Conservation (phyloP, 2,329 filamentous ascomycete genomes). For the Mariannaea elegans region DNA sequence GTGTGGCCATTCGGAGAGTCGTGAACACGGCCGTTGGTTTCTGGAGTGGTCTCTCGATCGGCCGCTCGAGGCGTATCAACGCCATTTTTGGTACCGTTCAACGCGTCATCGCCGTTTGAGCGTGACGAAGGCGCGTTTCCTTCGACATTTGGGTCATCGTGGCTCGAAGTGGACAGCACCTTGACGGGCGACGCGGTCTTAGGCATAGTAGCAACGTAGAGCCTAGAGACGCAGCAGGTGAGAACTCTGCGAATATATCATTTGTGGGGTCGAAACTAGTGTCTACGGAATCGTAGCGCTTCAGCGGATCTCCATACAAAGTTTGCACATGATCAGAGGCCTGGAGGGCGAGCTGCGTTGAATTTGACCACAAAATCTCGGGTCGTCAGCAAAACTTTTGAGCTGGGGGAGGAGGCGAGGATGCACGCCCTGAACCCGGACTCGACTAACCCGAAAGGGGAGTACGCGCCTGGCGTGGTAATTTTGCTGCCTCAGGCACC, state of each 20-base stretch:
- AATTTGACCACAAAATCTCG: slow-evolving; percentile 53
- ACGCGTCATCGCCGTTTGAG: slow-evolving; percentile 30
- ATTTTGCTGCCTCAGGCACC: slow-evolving; percentile 47
- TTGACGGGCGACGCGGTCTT: slow-evolving; percentile 66
- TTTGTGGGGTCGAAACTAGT: slow-evolving; percentile 64
- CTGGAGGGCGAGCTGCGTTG: slow-evolving; percentile 56
- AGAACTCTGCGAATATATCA: slow-evolving; percentile 65
- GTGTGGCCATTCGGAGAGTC: slow-evolving; percentile 51
- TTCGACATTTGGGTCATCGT: slow-evolving; percentile 37
- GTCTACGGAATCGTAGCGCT: slow-evolving; percentile 61
- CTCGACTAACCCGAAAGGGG: slow-evolving; percentile 41
- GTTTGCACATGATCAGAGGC: slow-evolving; percentile 65
- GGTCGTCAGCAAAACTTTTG: slow-evolving; percentile 62
- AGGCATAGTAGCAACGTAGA: slow-evolving; percentile 63
- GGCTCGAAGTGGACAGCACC: slow-evolving; percentile 44
- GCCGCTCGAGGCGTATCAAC: slow-evolving; percentile 29
- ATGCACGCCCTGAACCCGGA: slow-evolving; percentile 35
- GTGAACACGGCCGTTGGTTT: slow-evolving; percentile 44
- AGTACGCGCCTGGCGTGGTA: slow-evolving; percentile 34
- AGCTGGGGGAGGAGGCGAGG: slow-evolving; percentile 44
- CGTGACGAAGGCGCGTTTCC: slow-evolving; percentile 33
- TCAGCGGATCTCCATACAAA: slow-evolving; percentile 56
- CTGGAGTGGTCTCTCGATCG: slow-evolving; percentile 32
- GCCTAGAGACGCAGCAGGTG: slow-evolving; percentile 56
- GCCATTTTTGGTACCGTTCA: slow-evolving; percentile 24